phyloP scores from a whole-genome alignment of 2,329 filamentous ascomycete species.

The Aspergillus fumigatiaffinis region DNA sequence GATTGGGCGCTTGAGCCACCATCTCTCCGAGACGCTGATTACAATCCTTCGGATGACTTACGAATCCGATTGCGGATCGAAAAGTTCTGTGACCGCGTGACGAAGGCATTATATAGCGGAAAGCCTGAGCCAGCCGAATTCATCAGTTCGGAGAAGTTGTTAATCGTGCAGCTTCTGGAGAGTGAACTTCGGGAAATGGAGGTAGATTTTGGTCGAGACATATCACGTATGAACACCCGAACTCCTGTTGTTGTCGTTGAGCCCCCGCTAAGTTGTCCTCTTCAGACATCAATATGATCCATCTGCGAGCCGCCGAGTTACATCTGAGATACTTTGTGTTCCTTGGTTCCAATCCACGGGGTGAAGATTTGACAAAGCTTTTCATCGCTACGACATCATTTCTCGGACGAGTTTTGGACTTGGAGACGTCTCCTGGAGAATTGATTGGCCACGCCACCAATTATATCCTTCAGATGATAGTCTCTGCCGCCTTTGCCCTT shows the following conservation, averaged over 20 bases:
- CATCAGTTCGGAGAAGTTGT: slow-evolving; percentile 39
- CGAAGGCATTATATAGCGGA: slow-evolving; percentile 54
- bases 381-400: slow-evolving; percentile 44
- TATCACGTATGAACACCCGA: slow-evolving; percentile 25
- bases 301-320: slow-evolving; percentile 43
- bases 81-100: slow-evolving; percentile 57
- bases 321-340: slow-evolving; percentile 46
- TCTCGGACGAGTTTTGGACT: slow-evolving; percentile 42
- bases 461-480: slow-evolving; percentile 63
- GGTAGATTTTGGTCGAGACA: slow-evolving; percentile 45
- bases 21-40: slow-evolving; percentile 43
- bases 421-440: slow-evolving; percentile 43
- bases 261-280: slow-evolving; percentile 3
- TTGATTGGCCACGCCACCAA: slow-evolving; percentile 53
- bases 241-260: neutral
- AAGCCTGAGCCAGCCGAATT: slow-evolving; percentile 51
- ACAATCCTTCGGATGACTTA: slow-evolving; percentile 48
- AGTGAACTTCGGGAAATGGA: slow-evolving; percentile 48
- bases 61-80: slow-evolving; percentile 52
- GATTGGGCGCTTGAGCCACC: slow-evolving; percentile 52
- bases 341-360: slow-evolving; percentile 41
- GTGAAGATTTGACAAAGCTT: slow-evolving; percentile 42
- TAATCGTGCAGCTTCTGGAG: slow-evolving; percentile 42
- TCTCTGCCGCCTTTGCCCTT: slow-evolving; percentile 60
- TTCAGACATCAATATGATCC: slow-evolving; percentile 43